A percentile compares a stretch with the other conserved stretches of the same genome.
Evolutionary conservation across 2,329 filamentous ascomycete species (phyloP).

Genomic region (Fusarium begoniae): DNA sequence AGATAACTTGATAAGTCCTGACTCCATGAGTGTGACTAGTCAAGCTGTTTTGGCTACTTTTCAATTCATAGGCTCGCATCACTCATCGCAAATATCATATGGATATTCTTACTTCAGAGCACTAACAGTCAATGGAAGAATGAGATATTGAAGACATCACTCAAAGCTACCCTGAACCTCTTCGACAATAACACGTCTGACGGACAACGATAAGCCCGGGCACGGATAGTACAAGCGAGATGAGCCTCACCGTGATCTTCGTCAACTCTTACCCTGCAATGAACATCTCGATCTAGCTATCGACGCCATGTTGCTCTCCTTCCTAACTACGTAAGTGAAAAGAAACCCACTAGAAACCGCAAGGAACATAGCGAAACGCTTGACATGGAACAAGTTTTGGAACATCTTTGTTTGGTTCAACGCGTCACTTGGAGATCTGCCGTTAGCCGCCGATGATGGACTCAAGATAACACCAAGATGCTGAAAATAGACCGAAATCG

Average conservation of each 20-base stretch:
- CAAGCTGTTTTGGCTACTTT: rapidly evolving
- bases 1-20: too few species aligned
- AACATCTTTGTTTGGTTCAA: background rate
- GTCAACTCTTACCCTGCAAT: constrained; percentile 4
- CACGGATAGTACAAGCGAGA: background rate
- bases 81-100: background rate
- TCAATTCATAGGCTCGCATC: background rate
- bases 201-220: background rate
- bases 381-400: background rate
- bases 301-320: background rate
- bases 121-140: background rate
- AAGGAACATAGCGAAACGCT: background rate
- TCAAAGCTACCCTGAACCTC: background rate
- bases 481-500: constrained; percentile 1
- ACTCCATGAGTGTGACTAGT: rapidly evolving
- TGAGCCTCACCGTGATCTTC: background rate
- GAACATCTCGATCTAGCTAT: background rate
- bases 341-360: constrained; percentile 12
- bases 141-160: background rate
- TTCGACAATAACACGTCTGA: background rate
- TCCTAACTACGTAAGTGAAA: constrained; percentile 7
- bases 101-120: background rate
- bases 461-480: background rate
- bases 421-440: background rate
- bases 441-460: background rate